Evolutionary conservation across 805 yeast species (phyloP).

Genomic region (Pichia sporocuriosa): DNA sequence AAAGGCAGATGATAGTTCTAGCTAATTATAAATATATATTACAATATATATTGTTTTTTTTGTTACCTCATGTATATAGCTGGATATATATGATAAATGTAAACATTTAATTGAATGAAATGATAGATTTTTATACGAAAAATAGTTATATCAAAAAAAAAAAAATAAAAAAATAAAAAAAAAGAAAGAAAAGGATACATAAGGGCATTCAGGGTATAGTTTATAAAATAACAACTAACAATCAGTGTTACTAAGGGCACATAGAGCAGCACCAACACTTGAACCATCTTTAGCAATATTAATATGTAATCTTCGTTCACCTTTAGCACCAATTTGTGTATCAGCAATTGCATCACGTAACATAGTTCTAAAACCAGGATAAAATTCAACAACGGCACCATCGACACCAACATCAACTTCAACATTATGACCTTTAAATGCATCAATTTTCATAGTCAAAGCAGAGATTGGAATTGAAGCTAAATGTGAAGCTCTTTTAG

Average conservation of each 20-base stretch:
- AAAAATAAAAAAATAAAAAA: not conserved
- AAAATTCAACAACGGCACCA: conserved; percentile 89
- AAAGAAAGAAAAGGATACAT: not conserved
- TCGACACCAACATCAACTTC: conserved; percentile 93
- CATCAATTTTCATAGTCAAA: conserved; percentile 56
- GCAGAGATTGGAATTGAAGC: conserved; percentile 90
- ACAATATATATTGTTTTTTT: too few relatives aligned
- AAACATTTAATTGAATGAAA: not conserved
- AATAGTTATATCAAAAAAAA: too few relatives aligned
- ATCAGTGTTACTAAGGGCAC: conserved; percentile 59
- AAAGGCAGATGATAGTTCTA: too few relatives aligned
- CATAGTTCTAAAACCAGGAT: conserved; percentile 82
- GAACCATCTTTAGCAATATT: conserved; percentile 91
- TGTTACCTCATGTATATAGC: not conserved
- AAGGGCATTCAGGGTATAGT: too few relatives aligned
- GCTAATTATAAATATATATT: not conserved
- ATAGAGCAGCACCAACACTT: conserved; percentile 95
- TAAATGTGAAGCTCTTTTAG: conserved; percentile 83
- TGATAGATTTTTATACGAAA: not conserved
- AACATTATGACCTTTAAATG: conserved; percentile 54
- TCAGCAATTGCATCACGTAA: conserved; percentile 70
- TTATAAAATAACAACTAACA: too few relatives aligned
- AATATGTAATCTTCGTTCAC: conserved; percentile 67
- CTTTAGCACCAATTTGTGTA: conserved; percentile 66
- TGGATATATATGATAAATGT: not conserved